Conservation (phyloP, 371 early-diverging fungal genomes). For the Rhizomucor miehei region DNA sequence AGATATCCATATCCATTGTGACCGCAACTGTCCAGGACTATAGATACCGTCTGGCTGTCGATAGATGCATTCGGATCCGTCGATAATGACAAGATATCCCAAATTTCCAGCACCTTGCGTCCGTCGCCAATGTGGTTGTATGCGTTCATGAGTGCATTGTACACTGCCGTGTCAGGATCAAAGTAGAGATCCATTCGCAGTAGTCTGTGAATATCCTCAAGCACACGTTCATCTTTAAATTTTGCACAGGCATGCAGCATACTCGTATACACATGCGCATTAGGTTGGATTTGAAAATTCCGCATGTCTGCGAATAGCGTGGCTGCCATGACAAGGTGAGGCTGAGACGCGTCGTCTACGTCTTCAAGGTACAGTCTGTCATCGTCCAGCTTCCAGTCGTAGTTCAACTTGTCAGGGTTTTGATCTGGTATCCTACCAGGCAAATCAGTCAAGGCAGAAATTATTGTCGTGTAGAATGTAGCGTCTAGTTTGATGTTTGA, state of each 20-base stretch:
- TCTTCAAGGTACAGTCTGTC: constrained; percentile 10
- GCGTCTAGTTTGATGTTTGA: constrained; percentile 18
- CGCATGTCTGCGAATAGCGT: constrained; percentile 47
- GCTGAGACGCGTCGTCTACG: constrained; percentile 24
- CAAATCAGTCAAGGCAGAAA: constrained; percentile 18
- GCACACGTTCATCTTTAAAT: constrained; percentile 23
- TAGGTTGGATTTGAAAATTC: constrained; percentile 30
- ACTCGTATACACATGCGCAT: constrained; percentile 32
- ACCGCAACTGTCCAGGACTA: constrained; percentile 23
- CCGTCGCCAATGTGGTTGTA: constrained; percentile 30
- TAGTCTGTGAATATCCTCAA: constrained; percentile 38
- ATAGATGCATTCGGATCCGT: constrained; percentile 13
- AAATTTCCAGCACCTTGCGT: constrained; percentile 28
- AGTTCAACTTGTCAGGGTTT: constrained; percentile 12
- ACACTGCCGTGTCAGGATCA: constrained; percentile 33
- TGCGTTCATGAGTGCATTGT: constrained; percentile 40
- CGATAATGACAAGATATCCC: constrained; percentile 25
- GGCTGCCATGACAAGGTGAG: constrained; percentile 28
- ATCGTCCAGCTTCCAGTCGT: constrained; percentile 26
- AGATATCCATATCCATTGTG: constrained; percentile 21
- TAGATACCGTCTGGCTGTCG: constrained; percentile 21
- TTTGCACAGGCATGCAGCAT: constrained; percentile 32
- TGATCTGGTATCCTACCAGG: constrained; percentile 1
- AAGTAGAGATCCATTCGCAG: constrained; percentile 45
- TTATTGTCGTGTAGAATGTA: constrained; percentile 21